Evolutionary conservation across 345 rosid genomes (phyloP).

Genomic region (Cardamine resedifolia): DNA sequence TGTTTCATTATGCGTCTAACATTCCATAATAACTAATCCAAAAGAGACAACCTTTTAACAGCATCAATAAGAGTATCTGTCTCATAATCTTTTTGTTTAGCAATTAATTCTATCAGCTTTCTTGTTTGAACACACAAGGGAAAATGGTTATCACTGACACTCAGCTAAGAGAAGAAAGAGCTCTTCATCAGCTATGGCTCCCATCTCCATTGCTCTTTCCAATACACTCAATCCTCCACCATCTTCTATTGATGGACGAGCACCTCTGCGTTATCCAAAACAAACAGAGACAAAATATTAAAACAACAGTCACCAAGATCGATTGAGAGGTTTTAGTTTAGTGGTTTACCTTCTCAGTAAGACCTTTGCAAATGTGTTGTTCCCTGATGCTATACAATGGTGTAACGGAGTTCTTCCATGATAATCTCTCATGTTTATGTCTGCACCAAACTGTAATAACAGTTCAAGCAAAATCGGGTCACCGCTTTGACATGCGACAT

Average conservation of each 20-base stretch:
- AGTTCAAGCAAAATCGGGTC: constrained; percentile 67
- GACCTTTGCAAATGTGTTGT: constrained; percentile 66
- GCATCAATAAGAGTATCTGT: constrained; percentile 5
- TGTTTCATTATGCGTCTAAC: not conserved
- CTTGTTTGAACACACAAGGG: not conserved
- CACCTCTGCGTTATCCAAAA: constrained; percentile 46
- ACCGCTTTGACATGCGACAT: constrained; percentile 69
- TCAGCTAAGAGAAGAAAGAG: constrained; percentile 71
- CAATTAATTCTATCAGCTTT: constrained; percentile 5
- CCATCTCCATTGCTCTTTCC: constrained; percentile 93
- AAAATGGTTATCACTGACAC: constrained; percentile 29
- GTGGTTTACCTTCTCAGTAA: constrained; percentile 67
- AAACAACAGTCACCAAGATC: too few species aligned
- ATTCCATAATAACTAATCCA: not conserved
- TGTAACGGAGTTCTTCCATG: constrained; percentile 88
- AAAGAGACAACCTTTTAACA: not conserved
- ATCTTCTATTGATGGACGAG: constrained; percentile 61
- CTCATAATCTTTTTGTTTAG: constrained; percentile 1
- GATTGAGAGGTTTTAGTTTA: not conserved
- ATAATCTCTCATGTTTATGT: constrained; percentile 62
- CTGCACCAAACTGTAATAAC: constrained; percentile 78
- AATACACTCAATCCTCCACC: constrained; percentile 65
- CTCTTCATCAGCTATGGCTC: constrained; percentile 81
- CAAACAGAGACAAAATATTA: too few species aligned
- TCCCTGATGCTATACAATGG: constrained; percentile 59